Conservation (phyloP, 352 stramenopile genomes). For the Phytophthora sansomeana region DNA sequence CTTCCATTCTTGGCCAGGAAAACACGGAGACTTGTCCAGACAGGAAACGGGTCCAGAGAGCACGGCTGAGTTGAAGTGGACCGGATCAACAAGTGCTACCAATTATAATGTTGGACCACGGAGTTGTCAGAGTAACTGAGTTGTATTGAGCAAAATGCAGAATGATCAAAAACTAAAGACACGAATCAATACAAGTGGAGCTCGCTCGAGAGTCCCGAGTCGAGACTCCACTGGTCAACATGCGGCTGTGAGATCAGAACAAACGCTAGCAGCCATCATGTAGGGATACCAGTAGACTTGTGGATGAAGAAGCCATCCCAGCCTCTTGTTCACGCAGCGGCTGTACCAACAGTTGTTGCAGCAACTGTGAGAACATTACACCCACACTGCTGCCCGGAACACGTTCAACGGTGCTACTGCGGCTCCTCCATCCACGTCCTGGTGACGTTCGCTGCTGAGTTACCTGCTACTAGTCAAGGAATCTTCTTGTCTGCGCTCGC, state of each 20-base stretch:
- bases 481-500: slow-evolving; percentile 52
- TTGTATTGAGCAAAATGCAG: slow-evolving; percentile 11
- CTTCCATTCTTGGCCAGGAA: slow-evolving; percentile 4
- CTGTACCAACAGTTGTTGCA: no score
- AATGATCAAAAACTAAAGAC: not conserved
- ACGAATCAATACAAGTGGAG: no score
- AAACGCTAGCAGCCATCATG: no score
- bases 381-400: slow-evolving; percentile 54
- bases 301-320: no score
- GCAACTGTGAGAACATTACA: no score
- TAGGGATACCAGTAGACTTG: no score
- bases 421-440: slow-evolving; percentile 47
- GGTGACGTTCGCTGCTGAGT: slow-evolving; percentile 31
- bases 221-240: no score
- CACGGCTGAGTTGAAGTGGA: slow-evolving; percentile 5
- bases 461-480: slow-evolving; percentile 5
- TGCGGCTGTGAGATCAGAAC: no score
- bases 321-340: no score
- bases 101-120: slow-evolving; percentile 9
- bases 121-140: not conserved
- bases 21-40: not conserved
- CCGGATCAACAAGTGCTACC: slow-evolving; percentile 21
- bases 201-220: no score
- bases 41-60: not conserved
- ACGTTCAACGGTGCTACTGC: slow-evolving; percentile 53